These are phyloP conservation scores for Solanum chiquidenum DNA, from an alignment of 257 asterid species.

Conservation along the genomic window DNA sequence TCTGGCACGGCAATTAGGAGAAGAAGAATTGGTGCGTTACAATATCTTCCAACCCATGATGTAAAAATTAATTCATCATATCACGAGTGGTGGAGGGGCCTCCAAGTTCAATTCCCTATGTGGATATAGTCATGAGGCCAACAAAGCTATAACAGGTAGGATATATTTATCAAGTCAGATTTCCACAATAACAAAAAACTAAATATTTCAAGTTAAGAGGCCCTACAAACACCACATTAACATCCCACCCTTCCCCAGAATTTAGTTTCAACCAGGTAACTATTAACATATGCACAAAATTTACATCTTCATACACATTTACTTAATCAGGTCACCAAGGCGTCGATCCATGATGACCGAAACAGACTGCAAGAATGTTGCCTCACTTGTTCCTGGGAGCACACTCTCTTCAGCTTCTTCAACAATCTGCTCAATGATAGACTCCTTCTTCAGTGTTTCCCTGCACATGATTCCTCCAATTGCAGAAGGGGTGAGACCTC, in stretches of 20 bases:
- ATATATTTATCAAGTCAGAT: not conserved
- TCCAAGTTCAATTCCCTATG: not conserved
- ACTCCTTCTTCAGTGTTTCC: conserved; percentile 46
- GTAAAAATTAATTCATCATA: not conserved
- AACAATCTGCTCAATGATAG: conserved; percentile 49
- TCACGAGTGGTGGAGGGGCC: not conserved
- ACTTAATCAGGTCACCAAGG: conserved; percentile 20
- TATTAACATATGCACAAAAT: not conserved
- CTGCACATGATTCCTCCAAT: conserved; percentile 68
- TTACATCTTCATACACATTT: not conserved
- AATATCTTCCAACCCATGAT: not conserved
- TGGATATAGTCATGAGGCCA: not conserved
- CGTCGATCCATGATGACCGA: conserved; percentile 43
- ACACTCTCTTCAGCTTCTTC: conserved; percentile 40
- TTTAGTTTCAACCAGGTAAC: not conserved
- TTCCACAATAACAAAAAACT: not conserved
- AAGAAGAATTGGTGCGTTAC: not conserved
- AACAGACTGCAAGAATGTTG: conserved; percentile 41
- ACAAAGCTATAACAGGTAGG: not conserved
- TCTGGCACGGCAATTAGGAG: not conserved
- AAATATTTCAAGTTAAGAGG: not conserved
- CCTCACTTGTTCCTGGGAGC: conserved; percentile 49
- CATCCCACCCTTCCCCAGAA: not conserved
- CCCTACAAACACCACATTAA: not conserved
- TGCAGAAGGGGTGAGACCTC: conserved; percentile 48